These are phyloP conservation scores for Neospermospora avenae DNA, from an alignment of 2,329 filamentous ascomycete genomes.

Conservation along the genomic window DNA sequence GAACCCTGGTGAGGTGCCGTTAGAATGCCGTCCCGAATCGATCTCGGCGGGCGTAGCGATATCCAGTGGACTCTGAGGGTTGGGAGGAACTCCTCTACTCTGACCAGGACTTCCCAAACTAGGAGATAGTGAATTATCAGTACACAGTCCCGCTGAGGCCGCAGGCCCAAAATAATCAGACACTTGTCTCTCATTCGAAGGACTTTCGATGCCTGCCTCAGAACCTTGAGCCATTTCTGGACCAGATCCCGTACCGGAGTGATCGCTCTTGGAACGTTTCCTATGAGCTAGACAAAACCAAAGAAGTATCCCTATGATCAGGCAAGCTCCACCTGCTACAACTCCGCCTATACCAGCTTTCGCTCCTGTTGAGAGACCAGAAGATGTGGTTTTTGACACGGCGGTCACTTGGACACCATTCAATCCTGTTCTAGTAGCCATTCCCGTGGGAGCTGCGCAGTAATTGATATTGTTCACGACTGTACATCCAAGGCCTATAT, in stretches of 20 bases:
- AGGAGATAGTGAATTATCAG: neutral
- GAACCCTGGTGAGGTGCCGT: constrained; percentile 21
- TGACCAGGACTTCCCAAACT: constrained; percentile 31
- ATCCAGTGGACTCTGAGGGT: constrained; percentile 47
- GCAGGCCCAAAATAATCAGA: constrained; percentile 35
- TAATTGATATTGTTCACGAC: constrained; percentile 37
- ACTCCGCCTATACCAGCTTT: constrained; percentile 24
- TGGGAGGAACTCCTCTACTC: constrained; percentile 42
- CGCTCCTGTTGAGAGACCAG: neutral
- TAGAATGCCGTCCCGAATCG: constrained; percentile 36
- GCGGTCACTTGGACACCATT: constrained; percentile 34
- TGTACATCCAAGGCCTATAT: constrained; percentile 43
- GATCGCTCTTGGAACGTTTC: constrained; percentile 11
- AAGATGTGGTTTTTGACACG: constrained; percentile 1
- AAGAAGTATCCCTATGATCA: constrained; percentile 42
- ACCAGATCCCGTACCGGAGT: constrained; percentile 6
- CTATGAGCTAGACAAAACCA: constrained; percentile 47
- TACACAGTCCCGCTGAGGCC: constrained; percentile 45
- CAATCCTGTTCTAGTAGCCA: constrained; percentile 32
- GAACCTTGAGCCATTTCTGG: constrained; percentile 23
- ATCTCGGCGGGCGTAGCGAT: constrained; percentile 54
- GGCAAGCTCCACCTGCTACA: constrained; percentile 43
- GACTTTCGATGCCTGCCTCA: constrained; percentile 12
- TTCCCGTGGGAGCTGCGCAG: constrained; percentile 39
- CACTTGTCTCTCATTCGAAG: neutral